Base-by-base conservation (phyloP, 768 basidiomycete species). In the Boletales sp. region DNA sequence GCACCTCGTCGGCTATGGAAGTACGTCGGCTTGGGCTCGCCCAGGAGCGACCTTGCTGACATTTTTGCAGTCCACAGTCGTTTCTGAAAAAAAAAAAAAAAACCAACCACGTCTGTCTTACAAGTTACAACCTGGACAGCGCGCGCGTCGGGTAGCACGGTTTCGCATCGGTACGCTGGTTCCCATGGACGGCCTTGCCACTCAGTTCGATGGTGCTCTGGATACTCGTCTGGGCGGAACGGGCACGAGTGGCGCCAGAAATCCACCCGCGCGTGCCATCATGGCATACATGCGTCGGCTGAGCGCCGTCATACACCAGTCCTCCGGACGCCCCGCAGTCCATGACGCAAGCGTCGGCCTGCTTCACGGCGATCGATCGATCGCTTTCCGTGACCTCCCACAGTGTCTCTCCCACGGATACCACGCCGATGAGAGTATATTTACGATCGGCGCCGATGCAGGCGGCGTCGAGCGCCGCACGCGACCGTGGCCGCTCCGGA, bases 401-500 rank as follows among this genome's bases (percentile, higher is more conserved):
- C 28, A 81, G 84, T 2, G 56, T 67, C 0, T 65, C 70, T 14
- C 50, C 60, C 15, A 59, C 62, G n/a, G 63, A 61, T 32, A 43
- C 50, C 9, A 57, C 50, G 10, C 66, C 76, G 6, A 58, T 87
- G 55, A 81, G n/a, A 84, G 51, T 91, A 90, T 62, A 90, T 86
- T 0, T 25, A 25, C 21, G 5, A 77, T 89, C 47, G 70, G 75
- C 33, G 84, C 81, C 0, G 88, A 90, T 62, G 74, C 71, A 5
- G 87, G 87, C 55, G 78, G 90, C 57, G 88, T 88, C 0, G 71
- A 73, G 17, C 69, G 72, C 17, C 87, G 88, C 59, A 77, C 83
- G 85, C 51, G 86, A 87, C 64, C 81, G 83, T 56, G 86, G 15
- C 89, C 89, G 2, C 55, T 91, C 18, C 89, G 90, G 54, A 84